phyloP scores from a whole-genome alignment of 1,284 basidiomycete genomes.

The Tilletia walkeri region DNA sequence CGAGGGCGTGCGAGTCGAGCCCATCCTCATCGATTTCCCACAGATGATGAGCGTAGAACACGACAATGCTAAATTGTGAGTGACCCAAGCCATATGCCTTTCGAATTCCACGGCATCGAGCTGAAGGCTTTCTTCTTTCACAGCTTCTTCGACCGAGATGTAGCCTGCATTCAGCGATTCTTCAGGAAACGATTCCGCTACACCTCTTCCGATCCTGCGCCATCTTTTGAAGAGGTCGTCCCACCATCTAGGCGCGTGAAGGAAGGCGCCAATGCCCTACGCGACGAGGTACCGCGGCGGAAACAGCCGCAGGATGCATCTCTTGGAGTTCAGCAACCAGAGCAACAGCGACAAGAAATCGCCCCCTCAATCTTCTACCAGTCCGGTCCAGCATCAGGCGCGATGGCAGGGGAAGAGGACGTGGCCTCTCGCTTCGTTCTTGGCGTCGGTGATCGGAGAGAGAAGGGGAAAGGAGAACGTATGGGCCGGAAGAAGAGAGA shows the following conservation, averaged over 20 bases:
- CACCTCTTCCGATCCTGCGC: constrained; percentile 77
- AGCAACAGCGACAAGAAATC: constrained; percentile 20
- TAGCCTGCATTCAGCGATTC: constrained; percentile 90
- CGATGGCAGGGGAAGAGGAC: neutral
- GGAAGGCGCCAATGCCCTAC: constrained; percentile 52
- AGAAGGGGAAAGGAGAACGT: constrained; percentile 16
- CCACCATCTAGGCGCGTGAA: constrained; percentile 21
- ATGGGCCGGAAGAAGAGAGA: constrained; percentile 8
- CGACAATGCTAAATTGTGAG: constrained; percentile 89
- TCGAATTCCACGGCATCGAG: no score
- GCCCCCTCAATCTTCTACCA: neutral
- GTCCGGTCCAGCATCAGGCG: neutral
- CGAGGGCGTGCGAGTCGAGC: constrained; percentile 70
- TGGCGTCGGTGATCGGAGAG: neutral
- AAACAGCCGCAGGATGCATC: constrained; percentile 28
- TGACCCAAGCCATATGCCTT: neutral
- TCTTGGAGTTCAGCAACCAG: constrained; percentile 20
- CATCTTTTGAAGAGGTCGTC: constrained; percentile 57
- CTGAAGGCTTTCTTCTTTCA: neutral
- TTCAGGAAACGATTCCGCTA: constrained; percentile 89
- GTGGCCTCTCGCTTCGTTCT: neutral
- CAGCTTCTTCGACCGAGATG: constrained; percentile 98
- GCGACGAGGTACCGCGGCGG: constrained; percentile 58
- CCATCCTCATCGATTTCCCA: constrained; percentile 95
- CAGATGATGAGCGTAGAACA: constrained; percentile 99